These are phyloP conservation scores for Ganoderma sinense DNA, from an alignment of 1,284 basidiomycete species.

Conservation along the genomic window DNA sequence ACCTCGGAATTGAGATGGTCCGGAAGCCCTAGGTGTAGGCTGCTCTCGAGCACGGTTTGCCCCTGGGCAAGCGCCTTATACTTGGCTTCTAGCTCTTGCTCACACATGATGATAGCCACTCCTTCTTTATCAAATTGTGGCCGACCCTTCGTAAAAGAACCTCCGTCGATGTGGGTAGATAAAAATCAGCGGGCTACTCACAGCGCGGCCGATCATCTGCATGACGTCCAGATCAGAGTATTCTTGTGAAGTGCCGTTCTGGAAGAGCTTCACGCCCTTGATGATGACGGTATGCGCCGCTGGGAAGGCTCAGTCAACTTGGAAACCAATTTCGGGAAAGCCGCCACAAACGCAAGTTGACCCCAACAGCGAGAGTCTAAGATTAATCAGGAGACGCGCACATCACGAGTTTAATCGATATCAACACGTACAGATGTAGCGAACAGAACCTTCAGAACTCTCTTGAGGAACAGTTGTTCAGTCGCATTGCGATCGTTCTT, in stretches of 20 bases:
- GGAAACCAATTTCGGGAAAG: not conserved
- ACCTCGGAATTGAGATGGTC: slow-evolving; percentile 96
- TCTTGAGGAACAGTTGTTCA: slow-evolving; percentile 76
- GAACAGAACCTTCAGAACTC: slow-evolving; percentile 71
- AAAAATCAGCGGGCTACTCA: slow-evolving; percentile 44
- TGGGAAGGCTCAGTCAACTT: slow-evolving; percentile 34
- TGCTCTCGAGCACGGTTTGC: slow-evolving; percentile 83
- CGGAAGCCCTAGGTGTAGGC: slow-evolving; percentile 81
- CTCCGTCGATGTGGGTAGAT: no score
- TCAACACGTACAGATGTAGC: slow-evolving; percentile 66
- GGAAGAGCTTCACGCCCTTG: slow-evolving; percentile 80
- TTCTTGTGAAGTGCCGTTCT: slow-evolving; percentile 69
- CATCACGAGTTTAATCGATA: not conserved
- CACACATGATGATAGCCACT: slow-evolving; percentile 82
- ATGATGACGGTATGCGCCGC: slow-evolving; percentile 85
- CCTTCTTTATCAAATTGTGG: slow-evolving; percentile 91
- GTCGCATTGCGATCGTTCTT: slow-evolving; percentile 73
- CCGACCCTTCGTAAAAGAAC: slow-evolving; percentile 65
- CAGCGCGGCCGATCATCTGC: slow-evolving; percentile 88
- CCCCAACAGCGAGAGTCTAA: slow-evolving; percentile 87
- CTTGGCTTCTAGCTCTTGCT: slow-evolving; percentile 74
- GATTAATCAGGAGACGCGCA: slow-evolving; percentile 16
- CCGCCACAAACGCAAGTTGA: slow-evolving; percentile 77
- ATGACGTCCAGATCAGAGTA: slow-evolving; percentile 86
- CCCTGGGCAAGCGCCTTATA: slow-evolving; percentile 73